Evolutionary conservation across 2,329 filamentous ascomycete species (phyloP), one percentile per base, ranked within the genome.

Genomic region (Gnomoniopsis smithogilvyi): DNA sequence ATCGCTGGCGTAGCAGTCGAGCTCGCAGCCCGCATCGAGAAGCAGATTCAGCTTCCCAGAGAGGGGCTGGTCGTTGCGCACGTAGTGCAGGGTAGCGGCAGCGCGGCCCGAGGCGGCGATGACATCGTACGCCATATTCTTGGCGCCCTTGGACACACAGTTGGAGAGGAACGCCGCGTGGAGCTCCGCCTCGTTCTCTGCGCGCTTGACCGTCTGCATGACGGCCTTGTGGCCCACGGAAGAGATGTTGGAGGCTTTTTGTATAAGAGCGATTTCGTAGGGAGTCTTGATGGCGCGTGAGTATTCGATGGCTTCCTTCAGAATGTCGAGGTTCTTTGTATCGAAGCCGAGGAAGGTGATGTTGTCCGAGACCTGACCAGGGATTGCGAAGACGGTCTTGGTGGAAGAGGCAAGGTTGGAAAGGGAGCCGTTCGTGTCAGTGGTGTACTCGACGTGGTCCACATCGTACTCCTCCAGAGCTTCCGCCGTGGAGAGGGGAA

Each of bases 21-120:
- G 91, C 73, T 92, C 90, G 33, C 82, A 87, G 22, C 92, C 94
- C 3, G 92, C 93, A 69, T 98, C 94, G 21, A 97, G 76, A 59
- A 96, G 82, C 54, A 97, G 75, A 67, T 96, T 88, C 56, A 91
- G 84, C 75, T 94, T 92, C 47, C 85, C 85, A 1, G 76, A 74
- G 38, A 94, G 76, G 0, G 86, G 80, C 68, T 88, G 81, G 64
- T 92, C 80, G 71, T 96, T 96, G 68, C 88, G 84, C 24, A 92
- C 85, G 67, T 97, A 97, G 75, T 97, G 94, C 36, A 97, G 81
- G 1, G 91, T 95, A 6, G 92, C 91, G 0, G 90, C 93, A 17
- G 90, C 88, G 6, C 86, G 82, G 12, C 94, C 94, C 36, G 85
- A 84, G 0, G 92, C 94, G 19, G 95, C 86, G 67, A 98, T 97